Evolutionary conservation across 768 basidiomycete genomes (phyloP), one percentile per base, ranked within the genome.

Genomic region (Rubroboletus pulcherrimus): DNA sequence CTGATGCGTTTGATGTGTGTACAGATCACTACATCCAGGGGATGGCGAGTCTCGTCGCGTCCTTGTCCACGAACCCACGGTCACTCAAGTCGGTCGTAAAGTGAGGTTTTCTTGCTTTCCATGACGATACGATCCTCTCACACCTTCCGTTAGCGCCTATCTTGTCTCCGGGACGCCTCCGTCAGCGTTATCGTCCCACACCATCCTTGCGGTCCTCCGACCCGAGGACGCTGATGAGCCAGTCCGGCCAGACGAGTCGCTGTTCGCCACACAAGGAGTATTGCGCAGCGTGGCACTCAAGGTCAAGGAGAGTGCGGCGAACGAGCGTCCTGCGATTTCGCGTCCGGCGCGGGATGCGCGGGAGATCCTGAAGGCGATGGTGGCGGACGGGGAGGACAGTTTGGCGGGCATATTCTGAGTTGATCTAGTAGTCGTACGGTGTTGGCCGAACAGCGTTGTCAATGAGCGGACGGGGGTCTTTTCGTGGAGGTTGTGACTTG

Each of bases 271-370:
- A 50, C 75, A 91, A 4, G 78, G 78, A 3, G 61, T 88, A 6
- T 71, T 88, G 33, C 79, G 79, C 7, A 79, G 73, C 41, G 82
- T 94, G 4, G 83, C 87, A 0, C 82, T 86, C 68, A 93, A 93
- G 68, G 78, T 89, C 4, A 74, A 84, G 50, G 86, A 88, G 58
- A 83, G 86, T 62, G 79, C 81, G 1, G 82, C 78, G 3, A 84
- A 78, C 56, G 91, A 93, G 41, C 81, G 81, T 35, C 83, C 89
- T 2, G 77, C 80, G n/a, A 83, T 95, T 40, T 79, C 90, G 10
- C 77, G 91, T 44, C 92, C 91, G 0, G 88, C 91, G 7, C 76
- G 93, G 42, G 92, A 95, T 65, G 87, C 93, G 3, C 78, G 86
- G 57, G 93, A 96, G 48, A 53, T 87, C 24, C 65, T 95, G 30